These are phyloP conservation scores for Ploettnerulaceae sp. DNA, from an alignment of 2,329 filamentous ascomycete genomes.

Conservation along the genomic window DNA sequence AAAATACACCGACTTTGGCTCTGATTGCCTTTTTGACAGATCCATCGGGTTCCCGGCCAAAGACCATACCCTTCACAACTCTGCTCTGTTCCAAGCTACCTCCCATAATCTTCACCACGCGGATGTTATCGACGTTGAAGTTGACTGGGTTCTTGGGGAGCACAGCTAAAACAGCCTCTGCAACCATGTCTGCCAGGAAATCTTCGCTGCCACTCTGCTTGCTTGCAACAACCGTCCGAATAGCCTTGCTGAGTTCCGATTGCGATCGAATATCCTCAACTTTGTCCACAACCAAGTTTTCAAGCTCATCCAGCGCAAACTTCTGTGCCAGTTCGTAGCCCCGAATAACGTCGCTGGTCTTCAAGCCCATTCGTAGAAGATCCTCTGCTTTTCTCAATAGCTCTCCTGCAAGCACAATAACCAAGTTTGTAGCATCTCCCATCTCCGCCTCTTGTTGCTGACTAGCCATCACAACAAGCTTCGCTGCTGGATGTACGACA, in stretches of 20 bases:
- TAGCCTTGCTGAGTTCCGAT: slow-evolving; percentile 86
- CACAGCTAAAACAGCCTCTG: slow-evolving; percentile 79
- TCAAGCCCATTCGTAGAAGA: slow-evolving; percentile 90
- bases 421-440: slow-evolving; percentile 96
- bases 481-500: slow-evolving; percentile 95
- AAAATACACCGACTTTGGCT: slow-evolving; percentile 96
- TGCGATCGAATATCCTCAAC: slow-evolving; percentile 78
- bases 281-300: slow-evolving; percentile 87
- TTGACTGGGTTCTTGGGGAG: slow-evolving; percentile 91
- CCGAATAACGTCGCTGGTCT: slow-evolving; percentile 94
- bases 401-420: slow-evolving; percentile 93
- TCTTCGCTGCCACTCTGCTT: slow-evolving; percentile 96
- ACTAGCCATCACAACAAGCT: slow-evolving; percentile 95
- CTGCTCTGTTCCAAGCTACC: slow-evolving; percentile 89
- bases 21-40: slow-evolving; percentile 83
- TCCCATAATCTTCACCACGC: slow-evolving; percentile 99
- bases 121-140: slow-evolving; percentile 98
- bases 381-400: slow-evolving; percentile 96
- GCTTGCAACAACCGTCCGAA: slow-evolving; percentile 90
- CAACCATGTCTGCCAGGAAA: slow-evolving; percentile 77
- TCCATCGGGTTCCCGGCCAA: slow-evolving; percentile 91
- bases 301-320: slow-evolving; percentile 77
- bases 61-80: slow-evolving; percentile 98
- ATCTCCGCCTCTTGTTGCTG: slow-evolving; percentile 99
- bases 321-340: slow-evolving; percentile 94